Percentiles rank a stretch among this genome's conserved stretches.
Evolutionary conservation across 2,329 filamentous ascomycete genomes (phyloP).

Genomic region (Cryoendolithus antarcticus): DNA sequence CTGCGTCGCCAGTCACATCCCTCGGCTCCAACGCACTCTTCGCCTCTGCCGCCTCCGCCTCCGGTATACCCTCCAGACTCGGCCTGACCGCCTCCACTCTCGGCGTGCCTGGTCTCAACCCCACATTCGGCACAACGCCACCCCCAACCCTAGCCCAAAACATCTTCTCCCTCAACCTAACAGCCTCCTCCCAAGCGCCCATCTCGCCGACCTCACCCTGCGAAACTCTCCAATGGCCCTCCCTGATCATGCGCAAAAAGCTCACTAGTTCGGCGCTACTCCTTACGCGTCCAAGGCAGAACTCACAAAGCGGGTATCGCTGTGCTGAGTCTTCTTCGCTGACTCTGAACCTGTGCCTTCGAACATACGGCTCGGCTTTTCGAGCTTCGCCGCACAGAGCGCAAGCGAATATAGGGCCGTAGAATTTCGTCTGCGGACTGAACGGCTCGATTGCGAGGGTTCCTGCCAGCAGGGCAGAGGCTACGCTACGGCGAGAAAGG

Average conservation of each 20-base stretch:
- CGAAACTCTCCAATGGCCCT: conserved; percentile 70
- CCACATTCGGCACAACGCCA: conserved; percentile 62
- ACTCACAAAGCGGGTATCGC: conserved; percentile 78
- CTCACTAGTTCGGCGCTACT: conserved; percentile 87
- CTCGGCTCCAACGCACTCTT: conserved; percentile 2
- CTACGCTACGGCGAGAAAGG: conserved; percentile 75
- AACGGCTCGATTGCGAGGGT: conserved; percentile 83
- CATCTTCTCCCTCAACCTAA: conserved; percentile 82
- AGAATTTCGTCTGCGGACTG: conserved; percentile 38
- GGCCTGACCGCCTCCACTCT: conserved; percentile 8
- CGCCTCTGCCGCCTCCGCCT: conserved; percentile 2
- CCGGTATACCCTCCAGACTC: conserved; percentile 13
- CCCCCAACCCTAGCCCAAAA: conserved; percentile 93
- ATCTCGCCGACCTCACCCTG: conserved; percentile 75
- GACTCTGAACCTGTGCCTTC: conserved; percentile 79
- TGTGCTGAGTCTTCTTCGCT: conserved; percentile 79
- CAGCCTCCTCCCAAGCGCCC: conserved; percentile 87
- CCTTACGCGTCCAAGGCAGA: conserved; percentile 72
- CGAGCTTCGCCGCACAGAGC: conserved; percentile 79
- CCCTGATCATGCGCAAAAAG: conserved; percentile 80
- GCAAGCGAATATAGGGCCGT: conserved; percentile 54
- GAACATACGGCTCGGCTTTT: conserved; percentile 55
- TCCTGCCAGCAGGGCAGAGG: conserved; percentile 73
- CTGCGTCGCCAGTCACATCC: background rate
- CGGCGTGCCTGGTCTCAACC: conserved; percentile 1